phyloP scores from a whole-genome alignment of 345 rosid genomes.

The Lumnitzera littorea region DNA sequence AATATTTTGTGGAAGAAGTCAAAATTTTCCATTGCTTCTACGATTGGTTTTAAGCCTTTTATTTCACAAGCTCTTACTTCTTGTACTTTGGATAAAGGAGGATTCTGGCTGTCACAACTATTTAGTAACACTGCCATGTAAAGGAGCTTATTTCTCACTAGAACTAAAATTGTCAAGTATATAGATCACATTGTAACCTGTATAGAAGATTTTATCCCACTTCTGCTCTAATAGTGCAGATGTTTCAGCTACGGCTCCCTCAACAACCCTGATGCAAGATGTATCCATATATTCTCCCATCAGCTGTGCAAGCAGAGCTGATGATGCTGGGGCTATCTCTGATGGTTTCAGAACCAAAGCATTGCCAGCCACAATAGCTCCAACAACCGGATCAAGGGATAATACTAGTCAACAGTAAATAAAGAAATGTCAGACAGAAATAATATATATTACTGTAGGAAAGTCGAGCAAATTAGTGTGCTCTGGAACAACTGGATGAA shows the following conservation, averaged over 20 bases:
- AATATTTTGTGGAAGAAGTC: too few species aligned
- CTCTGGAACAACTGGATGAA: background rate
- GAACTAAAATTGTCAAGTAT: too few species aligned
- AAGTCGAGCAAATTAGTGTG: background rate
- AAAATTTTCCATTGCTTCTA: too few species aligned
- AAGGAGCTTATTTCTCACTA: too few species aligned
- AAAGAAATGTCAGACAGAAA: background rate
- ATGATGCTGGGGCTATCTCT: slow-evolving; percentile 74
- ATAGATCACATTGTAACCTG: slow-evolving; percentile 42
- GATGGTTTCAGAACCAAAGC: slow-evolving; percentile 88
- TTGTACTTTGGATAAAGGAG: too few species aligned
- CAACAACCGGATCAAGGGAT: slow-evolving; percentile 88
- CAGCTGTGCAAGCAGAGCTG: slow-evolving; percentile 61
- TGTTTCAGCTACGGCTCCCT: slow-evolving; percentile 76
- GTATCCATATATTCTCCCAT: slow-evolving; percentile 56
- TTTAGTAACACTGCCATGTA: too few species aligned
- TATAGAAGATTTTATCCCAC: slow-evolving; percentile 95
- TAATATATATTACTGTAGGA: background rate
- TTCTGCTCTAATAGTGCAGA: slow-evolving; percentile 76
- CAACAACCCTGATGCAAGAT: slow-evolving; percentile 67
- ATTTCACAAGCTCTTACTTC: too few species aligned
- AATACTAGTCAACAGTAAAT: slow-evolving; percentile 38
- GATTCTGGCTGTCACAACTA: too few species aligned
- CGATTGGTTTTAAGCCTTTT: too few species aligned
- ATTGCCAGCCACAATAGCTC: slow-evolving; percentile 97